Evolutionary conservation across 352 stramenopile genomes (phyloP), one percentile per base, ranked within the genome.

Genomic region (Pythium monospermum): DNA sequence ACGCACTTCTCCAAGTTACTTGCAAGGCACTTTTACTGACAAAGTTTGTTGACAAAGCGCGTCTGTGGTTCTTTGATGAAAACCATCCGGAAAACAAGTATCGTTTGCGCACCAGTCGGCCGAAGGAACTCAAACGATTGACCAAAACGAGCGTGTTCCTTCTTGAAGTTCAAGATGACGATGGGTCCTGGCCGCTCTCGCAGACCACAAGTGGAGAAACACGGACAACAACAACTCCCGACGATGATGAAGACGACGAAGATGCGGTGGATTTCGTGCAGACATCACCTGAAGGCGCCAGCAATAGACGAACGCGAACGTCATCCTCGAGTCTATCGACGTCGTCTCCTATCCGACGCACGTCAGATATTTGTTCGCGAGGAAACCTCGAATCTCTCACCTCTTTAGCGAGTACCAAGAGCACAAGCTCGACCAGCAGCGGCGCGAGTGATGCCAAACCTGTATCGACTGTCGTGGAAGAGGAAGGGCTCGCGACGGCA

Each of bases 21-120:
- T 94, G 81, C 53, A 80, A 83, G 16, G 83, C 73, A 11, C 49
- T 94, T n/a, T 49, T 89, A 16, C 39, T 89, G 33, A 59, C 69
- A n/a, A 91, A 94, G 41, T 41, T 73, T 33, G 53, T 91, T 1
- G 68, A 84, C 13, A 88, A 91, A 49, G 66, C 83, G 13, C 75
- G 83, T 15, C 56, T 94, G 32, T 94, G 83, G 83, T 87, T 83
- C 37, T 93, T 93, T 46, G 74, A 89, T 39, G 78, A 91, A 15
- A 77, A 73, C 23, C 64, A 69, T 7, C 80, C 79, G 7, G 65
- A 85, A 15, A 67, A 75, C 58, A 91, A 92, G 48, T 82, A 85
- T 43, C 76, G 74, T 23, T 47, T 89, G 4, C 62, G 68, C 3
- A 66, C 60, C 11, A 68, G 75, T 19, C 70, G 70, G 31, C 68